Base-by-base conservation (phyloP, 2,329 filamentous ascomycete species). In the Botryotinia globosa region DNA sequence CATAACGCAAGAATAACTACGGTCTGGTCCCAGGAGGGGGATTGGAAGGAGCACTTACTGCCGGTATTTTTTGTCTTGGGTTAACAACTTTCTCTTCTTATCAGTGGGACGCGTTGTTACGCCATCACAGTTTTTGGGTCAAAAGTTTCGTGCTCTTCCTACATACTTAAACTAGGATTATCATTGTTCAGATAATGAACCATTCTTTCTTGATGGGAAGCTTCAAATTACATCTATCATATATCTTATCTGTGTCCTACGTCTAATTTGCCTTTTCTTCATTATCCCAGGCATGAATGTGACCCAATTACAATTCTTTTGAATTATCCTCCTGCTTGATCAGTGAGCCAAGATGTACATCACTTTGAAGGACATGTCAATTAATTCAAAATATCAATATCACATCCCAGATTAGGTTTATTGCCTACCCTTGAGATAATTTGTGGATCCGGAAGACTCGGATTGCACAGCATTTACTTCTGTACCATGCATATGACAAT, bases 81-180 rank as follows among this genome's bases (percentile, higher is more conserved):
- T 65, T 37, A n/a, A 22, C 37, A n/a, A 29, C 0, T 32, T 68
- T 72, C n/a, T 71, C 64, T 72, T 72, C 62, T 68, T 72, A 20
- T 72, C 39, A 37, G 25, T 66, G 69, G 48, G 12, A 34, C 37
- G n/a, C 65, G 37, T 18, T n/a, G 16, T 56, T 68, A 20, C n/a
- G 65, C 65, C 10, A 56, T 68, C n/a, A n/a, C 34, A 56, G 5
- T 29, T 32, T 45, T 56, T 34, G 42, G 34, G 45, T 44, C 8
- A 69, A 69, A 61, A 3, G 56, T 58, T 58, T 39, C 29, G 56
- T 59, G 22, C 37, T 48, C 29, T 59, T 58, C n/a, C 14, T 37
- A 58, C 51, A 54, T 59, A 72, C 51, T 72, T 48, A n/a, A 72
- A 58, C n/a, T n/a, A 59, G 51, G 25, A 68, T 59, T 32, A 72